Conservation (phyloP, 1,139 yeast genomes). For the Oligophagozyma castellii region DNA sequence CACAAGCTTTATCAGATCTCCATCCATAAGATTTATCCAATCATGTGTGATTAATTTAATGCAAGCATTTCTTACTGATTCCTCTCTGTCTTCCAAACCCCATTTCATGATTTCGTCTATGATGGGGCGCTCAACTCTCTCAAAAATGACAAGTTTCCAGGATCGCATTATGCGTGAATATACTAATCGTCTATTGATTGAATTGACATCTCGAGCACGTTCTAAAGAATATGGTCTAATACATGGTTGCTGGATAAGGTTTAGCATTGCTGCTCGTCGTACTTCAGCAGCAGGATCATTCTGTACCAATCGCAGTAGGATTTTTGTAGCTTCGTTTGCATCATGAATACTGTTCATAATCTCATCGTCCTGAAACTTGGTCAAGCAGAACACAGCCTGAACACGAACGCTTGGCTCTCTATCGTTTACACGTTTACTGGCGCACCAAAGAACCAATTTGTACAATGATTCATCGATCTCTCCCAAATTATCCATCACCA, state of each 20-base stretch:
- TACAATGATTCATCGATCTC: conserved; percentile 67
- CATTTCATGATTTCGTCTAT: conserved; percentile 60
- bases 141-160: conserved; percentile 43
- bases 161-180: conserved; percentile 58
- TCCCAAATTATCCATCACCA: conserved; percentile 55
- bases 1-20: conserved; percentile 58
- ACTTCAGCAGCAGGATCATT: conserved; percentile 84
- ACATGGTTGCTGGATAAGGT: conserved; percentile 40
- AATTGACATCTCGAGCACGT: conserved; percentile 70
- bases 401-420: conserved; percentile 67
- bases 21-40: conserved; percentile 61
- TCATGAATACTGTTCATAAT: too few species aligned
- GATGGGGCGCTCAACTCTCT: conserved; percentile 41
- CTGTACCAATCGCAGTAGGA: conserved; percentile 43
- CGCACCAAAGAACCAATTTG: conserved; percentile 45
- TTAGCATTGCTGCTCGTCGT: conserved; percentile 68
- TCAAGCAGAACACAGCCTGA: conserved; percentile 70
- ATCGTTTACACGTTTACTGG: conserved; percentile 57
- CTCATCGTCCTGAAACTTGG: conserved; percentile 50
- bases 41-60: conserved; percentile 49
- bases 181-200: conserved; percentile 57
- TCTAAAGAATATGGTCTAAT: conserved; percentile 52
- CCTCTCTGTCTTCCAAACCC: conserved; percentile 85
- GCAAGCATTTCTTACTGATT: conserved; percentile 58
- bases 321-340: conserved; percentile 40